Evolutionary conservation across 352 stramenopile genomes (phyloP).

Genomic region (Thraustotheca clavata): DNA sequence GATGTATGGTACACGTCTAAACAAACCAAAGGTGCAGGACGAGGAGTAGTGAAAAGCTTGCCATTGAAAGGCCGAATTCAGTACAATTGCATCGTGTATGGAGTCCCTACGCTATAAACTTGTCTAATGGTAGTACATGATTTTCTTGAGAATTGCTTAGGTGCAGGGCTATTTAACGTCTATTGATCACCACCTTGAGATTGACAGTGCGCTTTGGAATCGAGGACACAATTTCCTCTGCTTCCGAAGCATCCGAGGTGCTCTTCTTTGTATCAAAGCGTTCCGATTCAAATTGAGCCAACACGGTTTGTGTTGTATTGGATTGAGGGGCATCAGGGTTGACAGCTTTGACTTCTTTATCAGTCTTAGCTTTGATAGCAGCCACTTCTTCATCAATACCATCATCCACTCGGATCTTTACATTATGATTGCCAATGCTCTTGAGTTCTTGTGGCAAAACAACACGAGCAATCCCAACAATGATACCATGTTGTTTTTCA

Average conservation of each 20-base stretch:
- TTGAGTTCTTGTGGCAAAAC: slow-evolving; percentile 66
- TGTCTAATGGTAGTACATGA: not conserved
- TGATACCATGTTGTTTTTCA: slow-evolving; percentile 73
- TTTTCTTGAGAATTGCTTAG: not conserved
- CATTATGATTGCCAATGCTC: slow-evolving; percentile 63
- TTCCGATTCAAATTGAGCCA: slow-evolving; percentile 18
- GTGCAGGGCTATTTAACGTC: slow-evolving; percentile 17
- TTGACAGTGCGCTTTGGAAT: slow-evolving; percentile 7
- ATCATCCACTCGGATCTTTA: slow-evolving; percentile 80
- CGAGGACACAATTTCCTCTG: not conserved
- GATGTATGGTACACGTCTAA: slow-evolving; percentile 24
- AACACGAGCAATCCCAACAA: slow-evolving; percentile 71
- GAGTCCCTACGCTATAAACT: slow-evolving; percentile 28
- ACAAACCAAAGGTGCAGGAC: not conserved
- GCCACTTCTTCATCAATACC: slow-evolving; percentile 60
- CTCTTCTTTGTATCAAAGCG: slow-evolving; percentile 3
- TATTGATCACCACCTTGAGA: slow-evolving; percentile 18
- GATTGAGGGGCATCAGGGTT: slow-evolving; percentile 6
- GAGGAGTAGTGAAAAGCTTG: slow-evolving; percentile 10
- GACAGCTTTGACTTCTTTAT: not conserved
- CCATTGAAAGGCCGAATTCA: slow-evolving; percentile 63
- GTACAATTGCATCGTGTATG: slow-evolving; percentile 64
- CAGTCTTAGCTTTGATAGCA: slow-evolving; percentile 18
- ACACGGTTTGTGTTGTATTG: slow-evolving; percentile 13
- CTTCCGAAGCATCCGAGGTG: not conserved